Percentiles rank a stretch among this genome's conserved stretches.
These are phyloP conservation scores for Yamadazyma triangularis DNA, from an alignment of 1,139 yeast genomes.

Conservation along the genomic window DNA sequence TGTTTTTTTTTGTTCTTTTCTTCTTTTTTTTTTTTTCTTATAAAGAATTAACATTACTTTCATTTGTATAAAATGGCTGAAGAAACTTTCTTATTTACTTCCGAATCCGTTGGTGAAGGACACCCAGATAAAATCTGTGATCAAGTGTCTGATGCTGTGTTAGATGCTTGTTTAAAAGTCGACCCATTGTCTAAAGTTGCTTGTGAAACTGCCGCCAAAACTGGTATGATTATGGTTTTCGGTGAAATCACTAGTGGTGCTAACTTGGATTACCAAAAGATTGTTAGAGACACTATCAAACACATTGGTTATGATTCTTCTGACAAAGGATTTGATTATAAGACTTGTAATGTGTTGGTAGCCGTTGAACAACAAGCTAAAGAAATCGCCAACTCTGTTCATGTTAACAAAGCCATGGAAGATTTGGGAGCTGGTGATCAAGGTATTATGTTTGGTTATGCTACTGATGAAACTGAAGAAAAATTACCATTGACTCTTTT, in stretches of 20 bases:
- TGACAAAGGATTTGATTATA: slow-evolving; percentile 97
- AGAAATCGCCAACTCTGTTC: slow-evolving; percentile 99
- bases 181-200: slow-evolving; percentile 99
- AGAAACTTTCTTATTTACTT: slow-evolving; percentile 72
- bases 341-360: slow-evolving; percentile 97
- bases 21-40: no score
- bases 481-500: slow-evolving; percentile 92
- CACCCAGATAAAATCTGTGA: slow-evolving; percentile 99
- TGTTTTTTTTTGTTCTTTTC: no score
- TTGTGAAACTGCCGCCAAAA: slow-evolving; percentile 98
- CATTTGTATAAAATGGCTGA: slow-evolving; percentile 6
- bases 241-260: slow-evolving; percentile 99
- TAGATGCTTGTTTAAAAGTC: slow-evolving; percentile 93
- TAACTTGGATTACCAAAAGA: slow-evolving; percentile 89
- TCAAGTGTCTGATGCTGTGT: slow-evolving; percentile 97
- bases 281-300: slow-evolving; percentile 96
- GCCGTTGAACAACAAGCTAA: slow-evolving; percentile 99
- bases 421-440: slow-evolving; percentile 99
- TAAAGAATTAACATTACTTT: no score
- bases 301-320: slow-evolving; percentile 97
- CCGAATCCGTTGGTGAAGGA: slow-evolving; percentile 98
- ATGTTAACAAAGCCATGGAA: slow-evolving; percentile 93
- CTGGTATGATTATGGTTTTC: slow-evolving; percentile 98
- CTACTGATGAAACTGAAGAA: slow-evolving; percentile 98
- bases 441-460: slow-evolving; percentile 99